These are phyloP conservation scores for Venturiaceae sp. DNA, from an alignment of 2,329 filamentous ascomycete genomes.

Conservation along the genomic window DNA sequence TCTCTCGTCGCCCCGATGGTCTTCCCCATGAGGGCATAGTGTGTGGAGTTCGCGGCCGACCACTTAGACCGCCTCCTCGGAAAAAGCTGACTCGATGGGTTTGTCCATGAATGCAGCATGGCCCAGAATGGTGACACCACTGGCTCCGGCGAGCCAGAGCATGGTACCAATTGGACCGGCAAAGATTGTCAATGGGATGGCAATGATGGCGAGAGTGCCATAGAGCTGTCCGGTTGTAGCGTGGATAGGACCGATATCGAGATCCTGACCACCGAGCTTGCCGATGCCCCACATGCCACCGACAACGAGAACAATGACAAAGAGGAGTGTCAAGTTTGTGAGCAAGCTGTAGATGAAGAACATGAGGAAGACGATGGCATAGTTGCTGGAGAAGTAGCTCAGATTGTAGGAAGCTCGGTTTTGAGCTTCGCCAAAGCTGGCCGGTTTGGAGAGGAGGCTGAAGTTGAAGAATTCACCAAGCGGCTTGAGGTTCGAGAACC, in stretches of 20 bases:
- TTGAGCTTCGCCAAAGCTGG: constrained; percentile 83
- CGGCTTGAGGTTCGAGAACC: constrained; percentile 88
- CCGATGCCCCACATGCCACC: constrained; percentile 86
- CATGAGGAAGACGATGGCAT: constrained; percentile 87
- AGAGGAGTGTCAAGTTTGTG: constrained; percentile 76
- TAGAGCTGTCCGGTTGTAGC: constrained; percentile 91
- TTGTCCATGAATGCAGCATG: constrained; percentile 96
- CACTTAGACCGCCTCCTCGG: constrained; percentile 99
- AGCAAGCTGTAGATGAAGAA: constrained; percentile 91
- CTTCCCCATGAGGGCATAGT: constrained; percentile 95
- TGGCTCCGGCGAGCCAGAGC: constrained; percentile 93
- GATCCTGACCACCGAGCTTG: constrained; percentile 78
- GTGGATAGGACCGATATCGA: constrained; percentile 73
- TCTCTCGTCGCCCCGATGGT: constrained; percentile 66
- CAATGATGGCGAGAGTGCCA: constrained; percentile 73
- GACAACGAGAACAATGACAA: constrained; percentile 82
- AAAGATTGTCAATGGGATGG: constrained; percentile 75
- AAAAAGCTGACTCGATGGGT: constrained; percentile 99
- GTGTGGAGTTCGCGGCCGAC: constrained; percentile 98
- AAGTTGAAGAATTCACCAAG: constrained; percentile 91
- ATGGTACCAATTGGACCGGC: constrained; percentile 76
- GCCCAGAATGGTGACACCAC: constrained; percentile 85
- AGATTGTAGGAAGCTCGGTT: constrained; percentile 95
- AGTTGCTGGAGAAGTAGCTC: constrained; percentile 96
- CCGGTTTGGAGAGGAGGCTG: constrained; percentile 90